Conservation (phyloP, 2,329 filamentous ascomycete genomes). For the Trematosphaeria pertusa region DNA sequence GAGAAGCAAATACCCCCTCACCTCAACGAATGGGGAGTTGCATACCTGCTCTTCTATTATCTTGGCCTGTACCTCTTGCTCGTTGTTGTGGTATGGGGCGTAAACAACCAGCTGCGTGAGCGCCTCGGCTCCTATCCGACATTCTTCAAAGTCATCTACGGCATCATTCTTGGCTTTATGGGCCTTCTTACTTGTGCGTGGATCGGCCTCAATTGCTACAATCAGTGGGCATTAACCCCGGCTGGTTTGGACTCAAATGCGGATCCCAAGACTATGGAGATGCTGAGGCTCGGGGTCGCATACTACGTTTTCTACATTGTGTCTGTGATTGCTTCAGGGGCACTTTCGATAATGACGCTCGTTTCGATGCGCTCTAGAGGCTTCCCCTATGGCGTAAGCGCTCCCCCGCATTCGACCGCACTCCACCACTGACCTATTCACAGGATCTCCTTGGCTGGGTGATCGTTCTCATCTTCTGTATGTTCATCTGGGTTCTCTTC, state of each 20-base stretch:
- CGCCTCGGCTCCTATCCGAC: slow-evolving; percentile 17
- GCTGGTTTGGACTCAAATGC: background rate
- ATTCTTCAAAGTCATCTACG: slow-evolving; percentile 18
- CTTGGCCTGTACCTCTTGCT: slow-evolving; percentile 32
- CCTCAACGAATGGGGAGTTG: slow-evolving; percentile 14
- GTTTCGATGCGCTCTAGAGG: slow-evolving; percentile 22
- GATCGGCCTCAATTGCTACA: slow-evolving; percentile 23
- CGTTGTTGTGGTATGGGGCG: slow-evolving; percentile 26
- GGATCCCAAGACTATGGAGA: background rate
- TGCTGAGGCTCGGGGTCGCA: slow-evolving; percentile 14
- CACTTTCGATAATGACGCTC: slow-evolving; percentile 20
- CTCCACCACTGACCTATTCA: too few relatives aligned
- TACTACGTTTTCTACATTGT: slow-evolving; percentile 27
- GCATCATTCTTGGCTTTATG: slow-evolving; percentile 27
- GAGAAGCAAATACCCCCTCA: background rate
- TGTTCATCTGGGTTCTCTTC: slow-evolving; percentile 28
- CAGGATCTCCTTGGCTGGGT: slow-evolving; percentile 29
- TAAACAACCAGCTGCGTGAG: slow-evolving; percentile 34
- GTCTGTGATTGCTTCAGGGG: slow-evolving; percentile 21
- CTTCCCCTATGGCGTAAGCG: slow-evolving; percentile 26
- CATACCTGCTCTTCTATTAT: slow-evolving; percentile 24
- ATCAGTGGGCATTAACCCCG: slow-evolving; percentile 10
- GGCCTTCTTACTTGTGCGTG: slow-evolving; percentile 20
- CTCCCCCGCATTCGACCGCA: too few relatives aligned
- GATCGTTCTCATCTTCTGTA: slow-evolving; percentile 20